Evolutionary conservation across 2,329 filamentous ascomycete species (phyloP).

Genomic region (Venturiaceae sp.): DNA sequence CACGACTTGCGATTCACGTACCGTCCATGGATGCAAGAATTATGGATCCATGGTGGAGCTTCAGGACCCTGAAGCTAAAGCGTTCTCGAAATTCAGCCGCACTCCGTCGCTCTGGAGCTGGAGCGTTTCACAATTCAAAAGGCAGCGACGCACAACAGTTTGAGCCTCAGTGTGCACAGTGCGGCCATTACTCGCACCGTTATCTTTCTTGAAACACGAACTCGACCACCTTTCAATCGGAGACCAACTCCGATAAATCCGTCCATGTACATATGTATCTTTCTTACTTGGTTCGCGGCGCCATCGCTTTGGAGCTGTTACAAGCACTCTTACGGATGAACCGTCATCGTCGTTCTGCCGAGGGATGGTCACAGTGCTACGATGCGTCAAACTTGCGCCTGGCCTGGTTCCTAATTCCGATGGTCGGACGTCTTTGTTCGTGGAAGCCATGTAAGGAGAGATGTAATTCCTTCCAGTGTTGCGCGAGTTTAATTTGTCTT

Average conservation of each 20-base stretch:
- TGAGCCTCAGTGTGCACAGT: neutral
- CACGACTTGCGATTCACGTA: neutral
- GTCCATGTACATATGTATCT: neutral
- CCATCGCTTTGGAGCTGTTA: neutral
- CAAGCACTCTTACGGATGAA: too few relatives aligned
- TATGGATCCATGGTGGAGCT: neutral
- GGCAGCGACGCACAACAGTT: neutral
- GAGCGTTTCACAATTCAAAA: neutral
- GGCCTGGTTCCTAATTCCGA: neutral
- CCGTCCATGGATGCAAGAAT: neutral
- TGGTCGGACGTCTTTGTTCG: neutral
- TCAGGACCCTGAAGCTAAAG: neutral
- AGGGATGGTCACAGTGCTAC: neutral
- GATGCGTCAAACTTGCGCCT: neutral
- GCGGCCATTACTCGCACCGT: neutral
- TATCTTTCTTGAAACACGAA: neutral
- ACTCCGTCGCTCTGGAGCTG: neutral
- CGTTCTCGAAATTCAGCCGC: neutral
- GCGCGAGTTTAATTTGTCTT: neutral
- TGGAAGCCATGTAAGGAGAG: neutral
- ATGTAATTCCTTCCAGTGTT: neutral
- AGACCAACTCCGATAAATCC: neutral
- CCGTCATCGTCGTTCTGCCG: neutral
- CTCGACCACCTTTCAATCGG: neutral
- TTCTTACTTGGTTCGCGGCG: neutral